phyloP scores from a whole-genome alignment of 2,329 filamentous ascomycete species.

The Orbilia quercus region DNA sequence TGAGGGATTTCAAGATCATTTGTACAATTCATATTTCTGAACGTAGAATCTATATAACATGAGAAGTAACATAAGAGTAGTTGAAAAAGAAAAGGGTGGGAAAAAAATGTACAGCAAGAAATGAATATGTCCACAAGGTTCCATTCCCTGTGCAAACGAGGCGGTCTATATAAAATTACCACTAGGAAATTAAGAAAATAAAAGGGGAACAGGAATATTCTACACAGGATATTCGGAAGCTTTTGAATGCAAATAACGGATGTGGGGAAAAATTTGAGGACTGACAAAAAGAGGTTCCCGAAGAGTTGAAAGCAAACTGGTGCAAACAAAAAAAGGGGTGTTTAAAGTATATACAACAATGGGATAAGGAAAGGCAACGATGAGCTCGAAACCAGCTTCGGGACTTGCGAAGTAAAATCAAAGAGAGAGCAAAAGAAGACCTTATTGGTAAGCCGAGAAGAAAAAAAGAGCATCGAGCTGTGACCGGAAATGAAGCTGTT shows the following conservation, averaged over 20 bases:
- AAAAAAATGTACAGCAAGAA: constrained; percentile 48
- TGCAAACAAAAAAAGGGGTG: background rate
- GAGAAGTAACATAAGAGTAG: constrained; percentile 4
- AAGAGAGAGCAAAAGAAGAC: background rate
- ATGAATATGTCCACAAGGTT: constrained; percentile 18
- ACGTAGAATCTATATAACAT: constrained; percentile 46
- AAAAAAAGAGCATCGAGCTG: constrained; percentile 43
- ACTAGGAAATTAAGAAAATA: constrained; percentile 48
- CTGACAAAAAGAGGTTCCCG: constrained; percentile 18
- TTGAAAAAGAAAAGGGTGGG: constrained; percentile 6
- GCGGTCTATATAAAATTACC: constrained; percentile 46
- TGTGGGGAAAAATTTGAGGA: background rate
- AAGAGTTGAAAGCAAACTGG: constrained; percentile 1
- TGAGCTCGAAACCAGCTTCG: constrained; percentile 41
- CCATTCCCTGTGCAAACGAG: constrained; percentile 12
- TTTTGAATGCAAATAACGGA: constrained; percentile 29
- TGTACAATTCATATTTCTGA: constrained; percentile 32
- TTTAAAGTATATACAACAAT: constrained; percentile 43
- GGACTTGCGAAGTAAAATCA: constrained; percentile 14
- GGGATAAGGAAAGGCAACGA: constrained; percentile 5
- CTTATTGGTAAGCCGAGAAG: constrained; percentile 6
- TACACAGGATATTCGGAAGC: constrained; percentile 51
- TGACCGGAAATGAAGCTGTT: constrained; percentile 27
- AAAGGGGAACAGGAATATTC: constrained; percentile 29
- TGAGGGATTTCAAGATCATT: background rate